phyloP scores from a whole-genome alignment of 257 asterid species.

The Lantana camara region DNA sequence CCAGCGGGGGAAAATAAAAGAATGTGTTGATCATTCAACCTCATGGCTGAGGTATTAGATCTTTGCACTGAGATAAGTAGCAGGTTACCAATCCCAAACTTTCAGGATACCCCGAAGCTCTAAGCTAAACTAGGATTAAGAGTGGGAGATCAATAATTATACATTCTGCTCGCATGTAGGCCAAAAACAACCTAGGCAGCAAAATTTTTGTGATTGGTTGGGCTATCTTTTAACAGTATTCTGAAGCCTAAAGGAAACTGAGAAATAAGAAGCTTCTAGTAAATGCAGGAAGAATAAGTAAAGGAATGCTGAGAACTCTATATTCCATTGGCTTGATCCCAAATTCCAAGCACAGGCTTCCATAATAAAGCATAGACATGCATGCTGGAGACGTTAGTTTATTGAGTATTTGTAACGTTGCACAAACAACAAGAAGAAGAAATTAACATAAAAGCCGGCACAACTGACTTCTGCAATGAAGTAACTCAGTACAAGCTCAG shows the following conservation, averaged over 20 bases:
- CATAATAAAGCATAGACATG: neutral
- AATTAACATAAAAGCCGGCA: neutral
- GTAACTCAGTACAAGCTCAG: slow-evolving; percentile 10
- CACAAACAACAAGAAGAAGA: neutral
- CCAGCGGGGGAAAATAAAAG: neutral
- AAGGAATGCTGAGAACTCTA: neutral
- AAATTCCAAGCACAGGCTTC: neutral
- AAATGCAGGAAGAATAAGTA: neutral
- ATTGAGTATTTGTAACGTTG: neutral
- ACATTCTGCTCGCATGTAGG: neutral
- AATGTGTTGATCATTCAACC: neutral
- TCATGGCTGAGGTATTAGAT: neutral
- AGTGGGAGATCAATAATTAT: neutral
- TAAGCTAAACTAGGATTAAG: neutral
- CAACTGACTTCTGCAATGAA: slow-evolving; percentile 7
- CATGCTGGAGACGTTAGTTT: slow-evolving; percentile 9
- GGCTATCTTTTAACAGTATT: neutral
- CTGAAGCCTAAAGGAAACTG: neutral
- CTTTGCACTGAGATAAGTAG: neutral
- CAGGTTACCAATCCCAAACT: slow-evolving; percentile 2
- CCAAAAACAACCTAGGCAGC: neutral
- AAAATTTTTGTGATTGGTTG: neutral
- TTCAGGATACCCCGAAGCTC: neutral
- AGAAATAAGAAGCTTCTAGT: neutral
- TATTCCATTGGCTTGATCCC: slow-evolving; percentile 13